Evolutionary conservation across 331 rosid species (phyloP).

Genomic region (Quercus phellos): DNA sequence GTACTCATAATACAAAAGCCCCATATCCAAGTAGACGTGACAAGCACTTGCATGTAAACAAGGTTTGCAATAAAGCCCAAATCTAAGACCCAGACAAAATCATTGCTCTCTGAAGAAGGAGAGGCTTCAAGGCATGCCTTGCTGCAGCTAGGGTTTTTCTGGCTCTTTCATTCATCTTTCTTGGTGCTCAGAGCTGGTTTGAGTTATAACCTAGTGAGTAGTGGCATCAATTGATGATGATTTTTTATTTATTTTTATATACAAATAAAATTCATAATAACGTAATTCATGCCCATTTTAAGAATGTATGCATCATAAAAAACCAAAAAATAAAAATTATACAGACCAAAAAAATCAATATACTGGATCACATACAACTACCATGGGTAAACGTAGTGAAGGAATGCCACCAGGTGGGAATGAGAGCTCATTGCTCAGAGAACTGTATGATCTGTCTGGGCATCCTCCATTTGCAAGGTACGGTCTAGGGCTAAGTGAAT

Average conservation of each 20-base stretch:
- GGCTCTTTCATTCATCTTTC: neutral
- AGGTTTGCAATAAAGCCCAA: neutral
- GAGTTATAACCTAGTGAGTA: neutral
- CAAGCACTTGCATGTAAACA: neutral
- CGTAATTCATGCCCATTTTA: neutral
- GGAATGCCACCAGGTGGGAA: slow-evolving; percentile 79
- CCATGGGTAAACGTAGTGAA: slow-evolving; percentile 70
- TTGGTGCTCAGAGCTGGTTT: neutral
- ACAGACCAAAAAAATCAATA: neutral
- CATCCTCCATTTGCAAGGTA: slow-evolving; percentile 76
- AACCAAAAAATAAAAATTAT: neutral
- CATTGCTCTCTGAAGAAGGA: neutral
- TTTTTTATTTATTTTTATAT: too few relatives aligned
- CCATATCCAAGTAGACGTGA: neutral
- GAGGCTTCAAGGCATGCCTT: neutral
- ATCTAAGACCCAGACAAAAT: neutral
- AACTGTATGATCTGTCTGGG: slow-evolving; percentile 46
- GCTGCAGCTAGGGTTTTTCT: neutral
- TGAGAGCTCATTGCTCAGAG: slow-evolving; percentile 52
- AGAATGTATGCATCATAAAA: neutral
- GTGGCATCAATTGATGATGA: neutral
- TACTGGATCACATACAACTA: slow-evolving; percentile 50
- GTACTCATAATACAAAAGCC: neutral
- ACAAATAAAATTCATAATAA: neutral
- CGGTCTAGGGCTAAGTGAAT: slow-evolving; percentile 45